Evolutionary conservation across 192 early-diverging fungal species (phyloP).

Genomic region (Dissophora globulifera): DNA sequence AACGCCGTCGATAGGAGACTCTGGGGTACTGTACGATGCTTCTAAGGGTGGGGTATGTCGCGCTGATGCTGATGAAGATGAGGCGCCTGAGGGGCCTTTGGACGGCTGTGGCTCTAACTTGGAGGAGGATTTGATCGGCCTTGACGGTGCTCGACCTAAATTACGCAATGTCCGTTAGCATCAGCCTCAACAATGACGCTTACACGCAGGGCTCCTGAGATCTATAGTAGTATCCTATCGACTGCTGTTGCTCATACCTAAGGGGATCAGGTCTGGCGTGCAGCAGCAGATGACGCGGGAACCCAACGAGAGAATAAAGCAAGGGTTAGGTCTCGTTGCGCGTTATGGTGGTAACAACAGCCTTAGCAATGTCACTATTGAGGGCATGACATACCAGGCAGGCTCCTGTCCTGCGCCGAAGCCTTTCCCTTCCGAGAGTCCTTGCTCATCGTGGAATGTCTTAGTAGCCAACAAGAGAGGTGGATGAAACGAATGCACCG

Average conservation of each 20-base stretch:
- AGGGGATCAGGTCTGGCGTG: slow-evolving; percentile 29
- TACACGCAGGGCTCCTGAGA: no score
- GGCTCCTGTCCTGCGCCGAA: slow-evolving; percentile 5
- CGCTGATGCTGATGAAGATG: no score
- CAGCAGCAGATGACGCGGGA: no score
- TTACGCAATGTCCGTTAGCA: not conserved
- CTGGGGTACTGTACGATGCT: slow-evolving; percentile 16
- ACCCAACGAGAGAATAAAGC: no score
- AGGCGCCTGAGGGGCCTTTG: slow-evolving; percentile 11
- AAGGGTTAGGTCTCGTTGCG: no score
- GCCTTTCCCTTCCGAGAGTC: slow-evolving; percentile 40
- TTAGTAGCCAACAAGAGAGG: not conserved
- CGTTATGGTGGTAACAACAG: no score
- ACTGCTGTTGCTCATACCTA: slow-evolving; percentile 21
- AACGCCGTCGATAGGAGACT: slow-evolving; percentile 11
- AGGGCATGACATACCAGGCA: slow-evolving; percentile 2
- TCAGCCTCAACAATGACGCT: no score
- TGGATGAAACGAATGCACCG: no score
- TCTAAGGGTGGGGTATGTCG: slow-evolving; percentile 9
- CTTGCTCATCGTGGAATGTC: slow-evolving; percentile 36
- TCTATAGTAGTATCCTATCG: no score
- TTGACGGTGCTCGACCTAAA: slow-evolving; percentile 23
- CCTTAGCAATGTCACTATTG: no score
- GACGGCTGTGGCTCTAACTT: slow-evolving; percentile 20
- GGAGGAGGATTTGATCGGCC: slow-evolving; percentile 33